Evolutionary conservation across 106 monocot genomes (phyloP).

Genomic region (Dendrobium huoshanense): DNA sequence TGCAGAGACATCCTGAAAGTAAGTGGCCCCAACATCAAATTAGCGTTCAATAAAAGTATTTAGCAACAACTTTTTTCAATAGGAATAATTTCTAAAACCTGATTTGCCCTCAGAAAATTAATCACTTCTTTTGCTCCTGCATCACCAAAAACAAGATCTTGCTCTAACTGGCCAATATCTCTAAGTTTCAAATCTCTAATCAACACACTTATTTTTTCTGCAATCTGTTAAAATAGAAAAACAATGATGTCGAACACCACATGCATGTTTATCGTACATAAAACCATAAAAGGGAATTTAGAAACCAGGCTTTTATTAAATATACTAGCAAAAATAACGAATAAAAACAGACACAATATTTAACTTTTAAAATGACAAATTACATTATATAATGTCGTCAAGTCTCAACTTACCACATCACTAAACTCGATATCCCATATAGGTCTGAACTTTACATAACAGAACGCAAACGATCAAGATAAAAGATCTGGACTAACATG

Average conservation of each 20-base stretch:
- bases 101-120: slow-evolving; percentile 50
- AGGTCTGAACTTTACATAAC: not conserved
- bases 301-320: not conserved
- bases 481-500: not conserved
- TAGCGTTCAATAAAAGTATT: not conserved
- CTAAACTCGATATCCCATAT: not conserved
- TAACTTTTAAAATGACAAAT: not conserved
- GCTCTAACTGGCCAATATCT: slow-evolving; percentile 64
- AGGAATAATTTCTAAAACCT: slow-evolving; percentile 26
- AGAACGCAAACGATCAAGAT: not conserved
- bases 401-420: not conserved
- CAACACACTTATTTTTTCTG: slow-evolving; percentile 51
- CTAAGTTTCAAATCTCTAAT: slow-evolving; percentile 47
- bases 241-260: not conserved
- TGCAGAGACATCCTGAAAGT: slow-evolving; percentile 50
- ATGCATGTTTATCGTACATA: not conserved
- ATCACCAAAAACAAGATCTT: slow-evolving; percentile 81
- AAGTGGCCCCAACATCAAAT: not conserved
- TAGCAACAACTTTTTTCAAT: not conserved
- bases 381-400: not conserved
- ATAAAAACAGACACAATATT: not conserved
- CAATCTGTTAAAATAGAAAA: slow-evolving; percentile 38
- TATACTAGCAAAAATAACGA: not conserved
- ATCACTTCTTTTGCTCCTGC: slow-evolving; percentile 75
- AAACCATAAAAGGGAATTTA: not conserved